Percentiles rank a stretch among this genome's conserved stretches.
These are phyloP conservation scores for Mycena leptocephala DNA, from an alignment of 768 basidiomycete species.

Conservation along the genomic window DNA sequence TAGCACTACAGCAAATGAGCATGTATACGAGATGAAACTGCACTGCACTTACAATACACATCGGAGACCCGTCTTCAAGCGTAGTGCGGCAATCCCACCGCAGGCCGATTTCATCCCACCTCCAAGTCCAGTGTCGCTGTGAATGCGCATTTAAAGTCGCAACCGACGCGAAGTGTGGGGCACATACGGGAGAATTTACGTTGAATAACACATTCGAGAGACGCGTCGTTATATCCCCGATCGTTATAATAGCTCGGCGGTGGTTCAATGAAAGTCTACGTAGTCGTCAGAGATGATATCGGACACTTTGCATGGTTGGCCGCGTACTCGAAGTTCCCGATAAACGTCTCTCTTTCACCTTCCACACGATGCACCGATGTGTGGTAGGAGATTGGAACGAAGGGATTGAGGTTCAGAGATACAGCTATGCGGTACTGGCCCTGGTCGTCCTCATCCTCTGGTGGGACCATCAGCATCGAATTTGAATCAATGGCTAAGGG, in stretches of 20 bases:
- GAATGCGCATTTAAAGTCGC: background rate
- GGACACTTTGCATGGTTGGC: background rate
- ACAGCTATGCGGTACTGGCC: slow-evolving; percentile 58
- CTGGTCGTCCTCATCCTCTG: slow-evolving; percentile 32
- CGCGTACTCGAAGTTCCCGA: slow-evolving; percentile 57
- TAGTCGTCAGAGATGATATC: background rate
- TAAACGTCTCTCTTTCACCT: slow-evolving; percentile 43
- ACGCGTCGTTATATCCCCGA: slow-evolving; percentile 58
- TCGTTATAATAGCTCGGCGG: slow-evolving; percentile 57
- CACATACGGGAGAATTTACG: slow-evolving; percentile 51
- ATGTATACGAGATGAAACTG: background rate
- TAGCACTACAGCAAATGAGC: slow-evolving; percentile 47
- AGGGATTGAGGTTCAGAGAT: slow-evolving; percentile 62
- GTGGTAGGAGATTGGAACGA: slow-evolving; percentile 61
- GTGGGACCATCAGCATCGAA: slow-evolving; percentile 33
- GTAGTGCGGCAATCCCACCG: slow-evolving; percentile 65
- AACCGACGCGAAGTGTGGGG: background rate
- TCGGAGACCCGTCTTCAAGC: slow-evolving; percentile 63
- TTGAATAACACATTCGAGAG: slow-evolving; percentile 56
- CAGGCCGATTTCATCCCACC: slow-evolving; percentile 50
- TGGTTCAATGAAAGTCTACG: slow-evolving; percentile 59
- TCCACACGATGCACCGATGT: slow-evolving; percentile 54
- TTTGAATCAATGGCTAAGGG: slow-evolving; percentile 16
- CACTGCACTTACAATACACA: slow-evolving; percentile 56
- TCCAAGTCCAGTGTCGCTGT: slow-evolving; percentile 62